Percentiles rank a stretch among this genome's conserved stretches.
These are phyloP conservation scores for Zarea fungicola DNA, from an alignment of 2,329 filamentous ascomycete species.

Conservation along the genomic window DNA sequence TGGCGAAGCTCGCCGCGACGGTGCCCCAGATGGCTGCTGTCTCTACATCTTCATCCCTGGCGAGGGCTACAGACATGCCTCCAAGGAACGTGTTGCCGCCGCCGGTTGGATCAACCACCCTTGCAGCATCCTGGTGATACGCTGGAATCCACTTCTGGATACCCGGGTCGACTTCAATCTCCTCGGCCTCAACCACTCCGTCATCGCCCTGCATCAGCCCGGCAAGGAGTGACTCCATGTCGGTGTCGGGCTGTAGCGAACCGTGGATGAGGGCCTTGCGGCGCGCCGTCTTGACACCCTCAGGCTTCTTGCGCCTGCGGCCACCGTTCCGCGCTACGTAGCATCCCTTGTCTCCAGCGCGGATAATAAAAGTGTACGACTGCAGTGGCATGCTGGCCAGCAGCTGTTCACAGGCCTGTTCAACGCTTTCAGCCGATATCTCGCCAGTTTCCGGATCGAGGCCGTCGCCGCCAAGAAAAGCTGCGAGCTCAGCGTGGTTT, in stretches of 20 bases:
- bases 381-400: slow-evolving; percentile 59
- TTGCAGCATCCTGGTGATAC: slow-evolving; percentile 51
- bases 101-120: slow-evolving; percentile 86
- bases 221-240: slow-evolving; percentile 59
- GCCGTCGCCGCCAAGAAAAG: slow-evolving; percentile 66
- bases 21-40: slow-evolving; percentile 74
- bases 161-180: slow-evolving; percentile 58
- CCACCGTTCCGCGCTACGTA: slow-evolving; percentile 56
- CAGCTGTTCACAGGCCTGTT: slow-evolving; percentile 57
- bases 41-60: slow-evolving; percentile 53
- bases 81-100: slow-evolving; percentile 86
- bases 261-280: slow-evolving; percentile 43
- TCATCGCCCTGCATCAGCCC: slow-evolving; percentile 50
- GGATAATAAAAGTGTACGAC: slow-evolving; percentile 62
- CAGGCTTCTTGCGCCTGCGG: slow-evolving; percentile 35
- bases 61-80: slow-evolving; percentile 53
- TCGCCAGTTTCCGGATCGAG: slow-evolving; percentile 50
- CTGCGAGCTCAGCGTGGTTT: slow-evolving; percentile 84
- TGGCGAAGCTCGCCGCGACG: slow-evolving; percentile 84
- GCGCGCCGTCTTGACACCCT: slow-evolving; percentile 24
- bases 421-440: slow-evolving; percentile 47
- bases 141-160: slow-evolving; percentile 73
- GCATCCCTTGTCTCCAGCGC: slow-evolving; percentile 68
- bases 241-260: slow-evolving; percentile 53
- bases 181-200: slow-evolving; percentile 49